A percentile compares a stretch with the other conserved stretches of the same genome.
Evolutionary conservation across 371 early-diverging fungal genomes (phyloP).

Genomic region (Sanchytrium tribonematis): DNA sequence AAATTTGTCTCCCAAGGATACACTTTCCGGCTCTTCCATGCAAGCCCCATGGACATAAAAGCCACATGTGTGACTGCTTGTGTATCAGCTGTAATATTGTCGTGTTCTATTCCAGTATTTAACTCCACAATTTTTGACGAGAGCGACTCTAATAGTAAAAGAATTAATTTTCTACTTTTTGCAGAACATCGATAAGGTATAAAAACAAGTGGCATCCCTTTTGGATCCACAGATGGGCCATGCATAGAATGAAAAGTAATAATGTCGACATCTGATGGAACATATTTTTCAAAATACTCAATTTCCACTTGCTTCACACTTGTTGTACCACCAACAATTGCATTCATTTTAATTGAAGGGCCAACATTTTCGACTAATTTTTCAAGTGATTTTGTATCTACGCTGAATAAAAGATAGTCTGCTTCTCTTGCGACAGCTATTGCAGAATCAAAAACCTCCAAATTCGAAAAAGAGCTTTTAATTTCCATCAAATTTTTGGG

Average conservation of each 20-base stretch:
- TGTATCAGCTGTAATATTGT: conserved; percentile 80
- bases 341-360: background rate
- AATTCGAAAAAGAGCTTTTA: background rate
- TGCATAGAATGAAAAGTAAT: conserved; percentile 83
- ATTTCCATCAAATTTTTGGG: background rate
- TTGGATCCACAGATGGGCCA: conserved; percentile 58
- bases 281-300: conserved; percentile 44
- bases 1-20: conserved; percentile 48
- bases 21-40: conserved; percentile 49
- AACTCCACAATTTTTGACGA: conserved; percentile 41
- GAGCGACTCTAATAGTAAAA: conserved; percentile 31
- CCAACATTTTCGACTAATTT: background rate
- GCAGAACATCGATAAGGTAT: background rate
- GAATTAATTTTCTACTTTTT: background rate
- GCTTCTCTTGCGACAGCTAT: background rate
- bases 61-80: conserved; percentile 87
- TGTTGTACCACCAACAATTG: conserved; percentile 17
- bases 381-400: background rate
- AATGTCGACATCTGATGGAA: conserved; percentile 65
- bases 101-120: conserved; percentile 52
- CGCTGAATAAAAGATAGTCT: background rate
- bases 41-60: conserved; percentile 65
- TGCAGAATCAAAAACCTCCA: background rate
- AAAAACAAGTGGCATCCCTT: conserved; percentile 45
- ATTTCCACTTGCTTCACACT: conserved; percentile 83